Conservation (phyloP, 1,284 basidiomycete genomes). For the Cryptococcus jaspeensis region DNA sequence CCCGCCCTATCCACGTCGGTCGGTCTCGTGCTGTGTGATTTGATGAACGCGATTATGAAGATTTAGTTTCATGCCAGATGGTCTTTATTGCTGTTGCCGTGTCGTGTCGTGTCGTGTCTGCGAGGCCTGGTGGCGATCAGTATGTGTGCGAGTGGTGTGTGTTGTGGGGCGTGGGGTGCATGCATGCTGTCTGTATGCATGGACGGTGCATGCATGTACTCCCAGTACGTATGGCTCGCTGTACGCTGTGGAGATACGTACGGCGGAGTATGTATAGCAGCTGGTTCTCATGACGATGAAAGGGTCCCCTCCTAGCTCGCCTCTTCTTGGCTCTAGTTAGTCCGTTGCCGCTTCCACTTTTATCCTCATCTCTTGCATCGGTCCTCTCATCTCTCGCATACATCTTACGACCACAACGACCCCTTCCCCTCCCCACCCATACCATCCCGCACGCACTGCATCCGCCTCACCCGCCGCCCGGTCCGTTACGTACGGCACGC, state of each 20-base stretch:
- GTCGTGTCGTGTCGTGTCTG: background rate
- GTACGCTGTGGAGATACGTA: too few species aligned
- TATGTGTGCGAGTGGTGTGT: background rate
- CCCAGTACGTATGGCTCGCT: too few species aligned
- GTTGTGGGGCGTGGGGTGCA: background rate
- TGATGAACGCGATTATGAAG: constrained; percentile 16
- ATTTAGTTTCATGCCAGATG: constrained; percentile 10
- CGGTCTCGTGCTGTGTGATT: constrained; percentile 13
- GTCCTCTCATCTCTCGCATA: background rate
- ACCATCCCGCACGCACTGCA: background rate
- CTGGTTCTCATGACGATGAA: constrained; percentile 1
- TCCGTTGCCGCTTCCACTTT: background rate
- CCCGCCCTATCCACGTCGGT: constrained; percentile 1
- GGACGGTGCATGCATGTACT: background rate
- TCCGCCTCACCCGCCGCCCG: background rate
- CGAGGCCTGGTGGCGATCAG: too few species aligned
- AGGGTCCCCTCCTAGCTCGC: too few species aligned
- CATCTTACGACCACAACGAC: background rate
- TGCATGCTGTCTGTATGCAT: background rate
- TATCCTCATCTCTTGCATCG: background rate
- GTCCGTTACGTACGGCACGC: background rate
- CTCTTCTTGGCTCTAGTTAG: too few species aligned
- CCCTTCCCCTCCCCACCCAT: background rate
- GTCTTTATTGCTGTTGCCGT: background rate
- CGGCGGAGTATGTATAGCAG: too few species aligned